phyloP scores from a whole-genome alignment of 768 basidiomycete genomes.

The Lyophyllum decastes region DNA sequence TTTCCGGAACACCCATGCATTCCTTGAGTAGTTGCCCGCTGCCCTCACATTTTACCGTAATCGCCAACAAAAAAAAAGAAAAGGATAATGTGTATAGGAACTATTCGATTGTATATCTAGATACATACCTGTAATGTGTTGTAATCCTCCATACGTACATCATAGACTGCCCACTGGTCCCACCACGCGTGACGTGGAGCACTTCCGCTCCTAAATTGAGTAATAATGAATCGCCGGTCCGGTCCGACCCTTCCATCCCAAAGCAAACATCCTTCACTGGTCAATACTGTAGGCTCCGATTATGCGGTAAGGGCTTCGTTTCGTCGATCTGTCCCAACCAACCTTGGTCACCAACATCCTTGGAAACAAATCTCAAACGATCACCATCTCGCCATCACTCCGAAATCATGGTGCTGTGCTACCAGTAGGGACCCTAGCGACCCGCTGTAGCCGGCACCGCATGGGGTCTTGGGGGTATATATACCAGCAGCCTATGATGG shows the following conservation, averaged over 20 bases:
- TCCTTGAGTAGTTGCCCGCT: neutral
- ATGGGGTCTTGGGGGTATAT: conserved; percentile 28
- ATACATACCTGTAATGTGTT: neutral
- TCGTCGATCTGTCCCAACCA: neutral
- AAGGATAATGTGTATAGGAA: conserved; percentile 6
- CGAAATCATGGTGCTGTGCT: conserved; percentile 14
- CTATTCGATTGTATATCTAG: neutral
- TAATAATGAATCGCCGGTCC: conserved; percentile 1
- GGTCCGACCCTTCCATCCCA: too few species aligned
- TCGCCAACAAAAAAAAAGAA: neutral
- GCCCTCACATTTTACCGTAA: neutral
- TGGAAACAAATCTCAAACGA: conserved; percentile 17
- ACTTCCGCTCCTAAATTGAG: neutral
- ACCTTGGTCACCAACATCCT: neutral
- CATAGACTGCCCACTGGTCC: too few species aligned
- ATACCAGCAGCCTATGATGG: conserved; percentile 20
- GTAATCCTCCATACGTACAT: neutral
- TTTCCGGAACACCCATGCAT: neutral
- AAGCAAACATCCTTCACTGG: too few species aligned
- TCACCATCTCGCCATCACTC: conserved; percentile 7
- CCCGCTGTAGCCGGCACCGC: conserved; percentile 11
- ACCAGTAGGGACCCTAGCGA: conserved; percentile 9
- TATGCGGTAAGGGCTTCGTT: neutral
- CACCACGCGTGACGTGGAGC: neutral
- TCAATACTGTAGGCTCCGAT: too few species aligned